Conservation (phyloP, 352 stramenopile genomes). For the Blastocystis sp. region DNA sequence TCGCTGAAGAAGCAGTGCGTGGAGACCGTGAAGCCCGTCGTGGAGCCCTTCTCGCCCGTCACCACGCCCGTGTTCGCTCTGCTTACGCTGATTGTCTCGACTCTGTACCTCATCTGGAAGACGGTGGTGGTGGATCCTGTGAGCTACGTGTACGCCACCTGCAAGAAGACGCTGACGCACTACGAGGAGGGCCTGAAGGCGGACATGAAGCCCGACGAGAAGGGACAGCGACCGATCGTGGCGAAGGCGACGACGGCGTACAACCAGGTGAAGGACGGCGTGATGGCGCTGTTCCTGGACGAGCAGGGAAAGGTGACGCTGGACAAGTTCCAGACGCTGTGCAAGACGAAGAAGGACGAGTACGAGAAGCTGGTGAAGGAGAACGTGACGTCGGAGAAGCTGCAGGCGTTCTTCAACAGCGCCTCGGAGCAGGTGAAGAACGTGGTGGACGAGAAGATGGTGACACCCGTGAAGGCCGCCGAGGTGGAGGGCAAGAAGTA, state of each 20-base stretch:
- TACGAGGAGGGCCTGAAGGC: conserved; percentile 7
- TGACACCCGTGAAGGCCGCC: background rate
- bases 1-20: conserved; percentile 24
- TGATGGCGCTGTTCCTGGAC: conserved; percentile 43
- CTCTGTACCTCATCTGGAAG: background rate
- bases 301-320: conserved; percentile 46
- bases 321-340: conserved; percentile 57
- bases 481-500: conserved; percentile 21
- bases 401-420: conserved; percentile 23
- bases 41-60: conserved; percentile 24
- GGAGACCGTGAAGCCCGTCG: conserved; percentile 37
- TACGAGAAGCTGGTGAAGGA: conserved; percentile 56
- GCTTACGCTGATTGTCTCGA: conserved; percentile 36
- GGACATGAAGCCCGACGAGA: conserved; percentile 18
- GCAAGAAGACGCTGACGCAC: background rate
- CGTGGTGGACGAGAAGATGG: conserved; percentile 18
- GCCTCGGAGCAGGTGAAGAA: conserved; percentile 5
- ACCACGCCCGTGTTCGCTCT: conserved; percentile 35
- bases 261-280: conserved; percentile 2
- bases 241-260: conserved; percentile 6
- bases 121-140: conserved; percentile 36
- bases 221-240: conserved; percentile 15
- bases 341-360: conserved; percentile 25
- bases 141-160: background rate
- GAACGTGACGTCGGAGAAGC: conserved; percentile 51